These are phyloP conservation scores for Prunus armeniaca DNA, from an alignment of 306 rosid species.

Conservation along the genomic window DNA sequence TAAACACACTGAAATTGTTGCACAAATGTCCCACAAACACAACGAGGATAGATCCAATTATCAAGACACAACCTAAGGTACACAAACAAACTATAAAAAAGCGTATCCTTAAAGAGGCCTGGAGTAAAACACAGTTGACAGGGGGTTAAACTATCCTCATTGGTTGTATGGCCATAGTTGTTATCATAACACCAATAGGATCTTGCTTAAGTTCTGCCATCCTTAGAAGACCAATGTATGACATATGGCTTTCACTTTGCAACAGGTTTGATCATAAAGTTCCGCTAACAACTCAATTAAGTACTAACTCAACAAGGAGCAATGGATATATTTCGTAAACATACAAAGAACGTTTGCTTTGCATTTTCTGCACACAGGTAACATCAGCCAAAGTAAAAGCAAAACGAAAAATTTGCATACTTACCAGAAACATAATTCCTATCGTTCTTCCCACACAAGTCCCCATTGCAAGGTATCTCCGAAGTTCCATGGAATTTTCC, in stretches of 20 bases:
- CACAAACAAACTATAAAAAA: neutral
- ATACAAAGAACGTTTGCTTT: neutral
- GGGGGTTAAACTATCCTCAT: neutral
- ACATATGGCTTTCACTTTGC: neutral
- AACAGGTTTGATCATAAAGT: neutral
- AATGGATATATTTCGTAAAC: neutral
- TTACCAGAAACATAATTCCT: constrained; percentile 52
- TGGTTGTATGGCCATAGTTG: neutral
- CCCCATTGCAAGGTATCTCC: constrained; percentile 42
- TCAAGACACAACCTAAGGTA: constrained; percentile 1
- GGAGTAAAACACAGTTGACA: neutral
- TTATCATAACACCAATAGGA: neutral
- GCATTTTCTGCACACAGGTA: neutral
- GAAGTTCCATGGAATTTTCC: constrained; percentile 24
- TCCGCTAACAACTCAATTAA: neutral
- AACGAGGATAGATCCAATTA: neutral
- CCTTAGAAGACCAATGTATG: neutral
- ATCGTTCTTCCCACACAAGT: constrained; percentile 43
- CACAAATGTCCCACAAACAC: neutral
- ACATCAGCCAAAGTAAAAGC: neutral
- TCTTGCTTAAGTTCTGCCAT: neutral
- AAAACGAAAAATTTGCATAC: constrained; percentile 17
- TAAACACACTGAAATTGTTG: neutral
- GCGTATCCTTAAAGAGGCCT: neutral
- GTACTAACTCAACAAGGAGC: neutral